A percentile compares a stretch with the other conserved stretches of the same genome.
These are phyloP conservation scores for Amanita brunnescens DNA, from an alignment of 768 basidiomycete species.

Conservation along the genomic window DNA sequence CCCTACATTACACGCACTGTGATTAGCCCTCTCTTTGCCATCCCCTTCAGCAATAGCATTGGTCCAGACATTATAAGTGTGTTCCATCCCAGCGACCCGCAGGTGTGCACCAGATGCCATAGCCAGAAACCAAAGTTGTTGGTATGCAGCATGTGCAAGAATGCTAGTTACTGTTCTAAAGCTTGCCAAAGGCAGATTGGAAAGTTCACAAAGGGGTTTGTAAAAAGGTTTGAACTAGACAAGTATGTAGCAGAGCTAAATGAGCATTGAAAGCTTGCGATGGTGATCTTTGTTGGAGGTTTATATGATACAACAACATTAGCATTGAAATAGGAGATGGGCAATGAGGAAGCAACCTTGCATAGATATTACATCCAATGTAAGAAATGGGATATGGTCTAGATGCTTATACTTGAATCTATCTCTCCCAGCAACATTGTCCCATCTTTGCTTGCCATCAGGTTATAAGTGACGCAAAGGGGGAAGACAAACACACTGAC, in stretches of 20 bases:
- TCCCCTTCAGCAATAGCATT: background rate
- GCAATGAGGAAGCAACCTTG: background rate
- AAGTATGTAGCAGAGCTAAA: background rate
- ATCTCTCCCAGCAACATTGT: constrained; percentile 92
- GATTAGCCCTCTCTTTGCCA: constrained; percentile 15
- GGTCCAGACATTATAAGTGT: background rate
- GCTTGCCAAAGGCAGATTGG: constrained; percentile 2
- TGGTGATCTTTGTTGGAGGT: background rate
- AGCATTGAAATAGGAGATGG: background rate
- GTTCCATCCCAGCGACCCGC: background rate
- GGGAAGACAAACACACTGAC: constrained; percentile 54
- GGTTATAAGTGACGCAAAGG: constrained; percentile 10
- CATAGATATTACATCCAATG: too few species aligned
- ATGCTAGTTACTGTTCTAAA: background rate
- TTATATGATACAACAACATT: constrained; percentile 1
- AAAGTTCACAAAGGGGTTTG: background rate
- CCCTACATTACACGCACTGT: constrained; percentile 22
- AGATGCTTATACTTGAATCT: constrained; percentile 44
- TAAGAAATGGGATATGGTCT: background rate
- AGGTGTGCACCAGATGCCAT: background rate
- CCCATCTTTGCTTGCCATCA: constrained; percentile 88
- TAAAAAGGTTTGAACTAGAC: background rate
- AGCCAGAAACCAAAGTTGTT: background rate
- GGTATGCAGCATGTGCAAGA: background rate
- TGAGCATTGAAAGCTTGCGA: background rate